Base-by-base conservation (phyloP, 768 basidiomycete genomes). In the Dioszegia crocea region DNA sequence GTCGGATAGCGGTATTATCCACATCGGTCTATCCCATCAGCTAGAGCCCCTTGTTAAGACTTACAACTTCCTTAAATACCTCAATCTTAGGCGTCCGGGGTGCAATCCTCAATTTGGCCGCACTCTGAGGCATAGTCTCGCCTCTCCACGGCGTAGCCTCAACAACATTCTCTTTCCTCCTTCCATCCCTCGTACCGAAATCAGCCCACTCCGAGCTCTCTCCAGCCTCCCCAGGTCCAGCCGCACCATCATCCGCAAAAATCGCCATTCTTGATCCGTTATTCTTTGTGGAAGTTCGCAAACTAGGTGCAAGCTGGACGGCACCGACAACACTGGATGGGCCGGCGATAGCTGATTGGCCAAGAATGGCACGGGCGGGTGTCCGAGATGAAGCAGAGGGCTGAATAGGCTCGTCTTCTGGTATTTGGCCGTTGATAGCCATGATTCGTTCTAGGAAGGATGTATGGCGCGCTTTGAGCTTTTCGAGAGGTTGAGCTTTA, bases 401-500 rank as follows among this genome's bases (percentile, higher is more conserved):
- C n/a, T 60, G 19, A 3, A 53, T 6, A 3, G 65, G 57, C 9
- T 72, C 72, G 29, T 73, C 66, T n/a, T 73, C 69, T 6, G 70
- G 69, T 8, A 67, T 62, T 2, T 53, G 52, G 11, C 63, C 70
- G 8, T 74, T 65, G 10, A 76, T 65, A 6, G 76, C 75, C 58
- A 92, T 53, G 84, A 85, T 68, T 70, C 80, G 74, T 0, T 74
- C 71, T 65, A 87, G 85, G 75, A 94, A 97, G 27, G 89, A 88
- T 31, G 84, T 80, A 70, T 91, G 89, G 55, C 86, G 81, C 40
- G 82, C 84, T 79, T 91, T 91, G 41, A 99, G 81, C 45, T 90
- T 83, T 66, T 90, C 90, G 21, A 88, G 70, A 2, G 94, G 93
- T 23, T 88, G 83, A 12, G 88, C 91, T 58, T 83, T 83, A 24